phyloP scores from a whole-genome alignment of 2,329 filamentous ascomycete species.

The Sclerotinia minor region DNA sequence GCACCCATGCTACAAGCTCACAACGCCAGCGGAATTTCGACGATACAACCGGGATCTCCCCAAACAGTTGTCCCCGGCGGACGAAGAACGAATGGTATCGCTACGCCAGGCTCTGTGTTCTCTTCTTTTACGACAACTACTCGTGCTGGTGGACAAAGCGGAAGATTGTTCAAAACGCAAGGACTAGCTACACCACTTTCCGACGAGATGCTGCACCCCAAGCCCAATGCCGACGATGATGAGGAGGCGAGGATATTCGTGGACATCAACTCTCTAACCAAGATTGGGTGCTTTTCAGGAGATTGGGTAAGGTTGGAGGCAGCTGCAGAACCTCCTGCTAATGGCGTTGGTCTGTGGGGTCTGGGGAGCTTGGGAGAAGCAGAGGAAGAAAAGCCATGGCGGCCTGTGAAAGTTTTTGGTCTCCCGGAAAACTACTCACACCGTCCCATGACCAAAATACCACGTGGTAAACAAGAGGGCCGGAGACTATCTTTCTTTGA shows the following conservation, averaged over 20 bases:
- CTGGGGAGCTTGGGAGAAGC: slow-evolving; percentile 65
- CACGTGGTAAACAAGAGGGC: slow-evolving; percentile 53
- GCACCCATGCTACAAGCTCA: slow-evolving; percentile 77
- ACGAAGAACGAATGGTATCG: slow-evolving; percentile 69
- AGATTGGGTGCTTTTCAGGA: slow-evolving; percentile 93
- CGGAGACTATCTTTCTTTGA: slow-evolving; percentile 64
- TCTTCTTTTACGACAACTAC: slow-evolving; percentile 86
- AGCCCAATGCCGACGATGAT: slow-evolving; percentile 74
- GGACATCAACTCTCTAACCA: slow-evolving; percentile 79
- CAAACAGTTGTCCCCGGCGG: slow-evolving; percentile 58
- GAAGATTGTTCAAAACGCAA: slow-evolving; percentile 81
- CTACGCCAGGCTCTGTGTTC: slow-evolving; percentile 84
- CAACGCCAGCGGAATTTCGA: slow-evolving; percentile 75
- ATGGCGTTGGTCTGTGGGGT: slow-evolving; percentile 66
- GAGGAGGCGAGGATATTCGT: slow-evolving; percentile 90
- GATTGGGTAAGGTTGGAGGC: slow-evolving; percentile 91
- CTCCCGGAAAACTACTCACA: slow-evolving; percentile 73
- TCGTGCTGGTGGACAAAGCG: slow-evolving; percentile 67
- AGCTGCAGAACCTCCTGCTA: slow-evolving; percentile 69
- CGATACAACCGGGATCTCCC: slow-evolving; percentile 78
- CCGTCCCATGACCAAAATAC: slow-evolving; percentile 60
- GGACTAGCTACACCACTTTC: slow-evolving; percentile 72
- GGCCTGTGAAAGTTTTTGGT: slow-evolving; percentile 85
- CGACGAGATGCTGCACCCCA: slow-evolving; percentile 79
- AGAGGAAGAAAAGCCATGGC: slow-evolving; percentile 65